phyloP scores from a whole-genome alignment of 768 basidiomycete species.

The Amanita fuliginea region DNA sequence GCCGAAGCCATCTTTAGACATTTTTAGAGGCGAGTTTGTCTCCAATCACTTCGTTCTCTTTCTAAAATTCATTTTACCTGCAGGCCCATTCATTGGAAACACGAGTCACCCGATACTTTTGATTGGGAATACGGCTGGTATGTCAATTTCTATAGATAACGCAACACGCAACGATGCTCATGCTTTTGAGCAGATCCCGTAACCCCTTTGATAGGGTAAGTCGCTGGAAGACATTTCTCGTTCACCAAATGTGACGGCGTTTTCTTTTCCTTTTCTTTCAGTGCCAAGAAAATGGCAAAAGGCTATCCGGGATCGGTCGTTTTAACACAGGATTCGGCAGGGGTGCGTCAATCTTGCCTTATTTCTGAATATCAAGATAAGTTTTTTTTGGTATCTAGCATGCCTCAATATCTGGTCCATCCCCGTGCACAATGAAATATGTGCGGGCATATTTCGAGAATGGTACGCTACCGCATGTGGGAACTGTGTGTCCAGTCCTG shows the following conservation, averaged over 20 bases:
- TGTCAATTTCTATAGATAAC: neutral
- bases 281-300: slow-evolving; percentile 9
- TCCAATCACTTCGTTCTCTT: slow-evolving; percentile 1
- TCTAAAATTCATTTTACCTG: neutral
- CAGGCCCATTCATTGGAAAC: slow-evolving; percentile 18
- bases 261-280: too few relatives aligned
- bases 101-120: slow-evolving; percentile 21
- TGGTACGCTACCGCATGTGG: slow-evolving; percentile 29
- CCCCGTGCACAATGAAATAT: slow-evolving; percentile 14
- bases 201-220: slow-evolving; percentile 1
- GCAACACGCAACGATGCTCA: slow-evolving; percentile 6
- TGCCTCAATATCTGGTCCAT: slow-evolving; percentile 20
- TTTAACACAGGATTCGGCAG: slow-evolving; percentile 9
- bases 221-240: neutral
- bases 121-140: slow-evolving; percentile 15
- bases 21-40: slow-evolving; percentile 3
- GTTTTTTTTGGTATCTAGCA: slow-evolving; percentile 14
- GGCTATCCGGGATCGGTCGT: slow-evolving; percentile 9
- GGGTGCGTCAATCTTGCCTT: slow-evolving; percentile 10
- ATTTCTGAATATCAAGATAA: neutral
- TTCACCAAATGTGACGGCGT: neutral
- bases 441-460: too few relatives aligned
- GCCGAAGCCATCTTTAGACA: slow-evolving; percentile 15
- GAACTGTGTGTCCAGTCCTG: slow-evolving; percentile 25
- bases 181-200: neutral